Percentiles rank a stretch among this genome's conserved stretches.
Conservation (phyloP, 495 filamentous ascomycete genomes). For the Talaromyces thailandensis region DNA sequence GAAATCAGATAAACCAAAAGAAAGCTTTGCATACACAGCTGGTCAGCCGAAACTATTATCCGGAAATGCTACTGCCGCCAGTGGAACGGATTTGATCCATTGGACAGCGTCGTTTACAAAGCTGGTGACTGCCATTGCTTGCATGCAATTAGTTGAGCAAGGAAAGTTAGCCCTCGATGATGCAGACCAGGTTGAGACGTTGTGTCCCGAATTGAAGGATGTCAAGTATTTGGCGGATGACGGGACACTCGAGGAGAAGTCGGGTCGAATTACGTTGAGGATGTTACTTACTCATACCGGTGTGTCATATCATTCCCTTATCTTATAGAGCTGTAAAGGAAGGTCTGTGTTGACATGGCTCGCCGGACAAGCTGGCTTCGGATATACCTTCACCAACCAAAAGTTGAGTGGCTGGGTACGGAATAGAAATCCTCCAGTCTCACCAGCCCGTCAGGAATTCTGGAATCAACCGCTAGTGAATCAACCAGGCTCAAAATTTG, state of each 20-base stretch:
- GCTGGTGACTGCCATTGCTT: conserved; percentile 42
- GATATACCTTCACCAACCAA: conserved; percentile 47
- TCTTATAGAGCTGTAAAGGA: background rate
- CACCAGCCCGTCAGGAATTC: conserved; percentile 35
- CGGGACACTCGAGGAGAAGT: conserved; percentile 41
- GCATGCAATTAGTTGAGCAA: conserved; percentile 54
- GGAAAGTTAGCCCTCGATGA: conserved; percentile 44
- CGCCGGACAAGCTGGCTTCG: conserved; percentile 28
- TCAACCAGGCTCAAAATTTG: conserved; percentile 48
- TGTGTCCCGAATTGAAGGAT: conserved; percentile 44
- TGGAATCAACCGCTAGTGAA: background rate
- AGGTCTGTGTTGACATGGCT: background rate
- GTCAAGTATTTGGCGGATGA: conserved; percentile 37
- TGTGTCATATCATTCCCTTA: background rate
- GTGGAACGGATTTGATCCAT: conserved; percentile 32
- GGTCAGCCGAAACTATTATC: conserved; percentile 31
- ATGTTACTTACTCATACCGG: conserved; percentile 53
- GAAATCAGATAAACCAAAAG: conserved; percentile 10
- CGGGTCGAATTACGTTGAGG: conserved; percentile 46
- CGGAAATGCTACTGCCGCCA: conserved; percentile 36
- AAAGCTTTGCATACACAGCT: conserved; percentile 37
- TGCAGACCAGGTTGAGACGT: conserved; percentile 30
- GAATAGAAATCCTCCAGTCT: conserved; percentile 26
- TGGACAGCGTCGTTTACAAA: conserved; percentile 56
- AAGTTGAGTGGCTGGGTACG: conserved; percentile 31